phyloP scores from a whole-genome alignment of 768 basidiomycete genomes.

The Cantharellus cinnabarinus region DNA sequence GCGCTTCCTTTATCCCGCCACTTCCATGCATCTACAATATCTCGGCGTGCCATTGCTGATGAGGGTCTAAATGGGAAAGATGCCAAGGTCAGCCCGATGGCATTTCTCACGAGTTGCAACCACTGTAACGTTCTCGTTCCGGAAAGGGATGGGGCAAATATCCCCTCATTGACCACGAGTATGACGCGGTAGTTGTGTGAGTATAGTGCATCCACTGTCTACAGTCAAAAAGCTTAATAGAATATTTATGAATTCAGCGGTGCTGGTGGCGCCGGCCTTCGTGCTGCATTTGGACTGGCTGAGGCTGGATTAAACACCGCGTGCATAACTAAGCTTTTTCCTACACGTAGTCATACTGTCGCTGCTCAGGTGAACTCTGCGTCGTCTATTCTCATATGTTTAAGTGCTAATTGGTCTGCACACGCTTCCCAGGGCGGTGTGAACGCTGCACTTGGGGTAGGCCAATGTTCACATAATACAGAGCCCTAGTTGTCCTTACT shows the following conservation, averaged over 20 bases:
- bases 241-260: constrained; percentile 32
- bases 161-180: constrained; percentile 95
- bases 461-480: background rate
- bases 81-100: constrained; percentile 35
- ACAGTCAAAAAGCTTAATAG: background rate
- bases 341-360: constrained; percentile 94
- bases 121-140: constrained; percentile 6
- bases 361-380: constrained; percentile 61
- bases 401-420: background rate
- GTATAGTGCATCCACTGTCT: constrained; percentile 17
- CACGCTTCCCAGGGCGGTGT: constrained; percentile 57
- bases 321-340: constrained; percentile 97
- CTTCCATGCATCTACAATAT: constrained; percentile 48
- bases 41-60: constrained; percentile 41
- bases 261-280: constrained; percentile 92
- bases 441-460: constrained; percentile 85
- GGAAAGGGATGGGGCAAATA: constrained; percentile 50
- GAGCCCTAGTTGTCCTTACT: background rate
- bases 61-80: constrained; percentile 65
- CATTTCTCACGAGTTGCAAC: background rate
- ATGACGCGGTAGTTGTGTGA: constrained; percentile 95
- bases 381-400: background rate
- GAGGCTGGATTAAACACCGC: constrained; percentile 98
- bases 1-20: background rate
- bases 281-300: constrained; percentile 95